Conservation (phyloP, 2,329 filamentous ascomycete genomes). For the Elsinoe arachidis region DNA sequence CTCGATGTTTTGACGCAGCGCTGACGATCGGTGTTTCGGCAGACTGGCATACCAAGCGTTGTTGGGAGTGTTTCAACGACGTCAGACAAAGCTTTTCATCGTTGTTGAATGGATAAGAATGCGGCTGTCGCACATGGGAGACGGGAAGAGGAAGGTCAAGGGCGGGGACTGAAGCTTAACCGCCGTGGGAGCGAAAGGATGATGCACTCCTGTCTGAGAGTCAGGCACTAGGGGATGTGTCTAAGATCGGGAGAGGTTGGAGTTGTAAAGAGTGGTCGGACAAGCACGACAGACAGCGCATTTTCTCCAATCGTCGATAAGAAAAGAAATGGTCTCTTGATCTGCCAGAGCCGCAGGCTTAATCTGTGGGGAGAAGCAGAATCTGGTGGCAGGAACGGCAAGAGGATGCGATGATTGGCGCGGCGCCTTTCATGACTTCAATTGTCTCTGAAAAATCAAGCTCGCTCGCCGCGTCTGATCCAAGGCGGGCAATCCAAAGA, state of each 20-base stretch:
- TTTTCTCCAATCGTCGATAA: neutral
- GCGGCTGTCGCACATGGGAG: slow-evolving; percentile 22
- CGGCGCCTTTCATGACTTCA: neutral
- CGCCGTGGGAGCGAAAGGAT: neutral
- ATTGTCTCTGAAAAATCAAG: slow-evolving; percentile 4
- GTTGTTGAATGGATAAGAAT: slow-evolving; percentile 60
- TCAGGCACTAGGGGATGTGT: neutral
- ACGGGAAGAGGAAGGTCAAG: slow-evolving; percentile 4
- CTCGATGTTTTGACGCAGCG: neutral
- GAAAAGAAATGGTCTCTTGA: slow-evolving; percentile 8
- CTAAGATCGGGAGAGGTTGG: neutral
- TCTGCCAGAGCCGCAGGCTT: slow-evolving; percentile 8
- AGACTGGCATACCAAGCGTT: slow-evolving; percentile 68
- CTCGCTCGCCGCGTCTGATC: neutral
- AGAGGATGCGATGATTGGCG: neutral
- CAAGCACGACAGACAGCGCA: neutral
- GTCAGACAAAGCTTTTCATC: slow-evolving; percentile 59
- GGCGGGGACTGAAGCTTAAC: neutral
- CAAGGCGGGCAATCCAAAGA: neutral
- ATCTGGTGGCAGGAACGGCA: slow-evolving; percentile 4
- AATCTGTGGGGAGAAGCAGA: neutral
- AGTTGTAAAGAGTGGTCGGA: neutral
- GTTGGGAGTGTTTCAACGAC: slow-evolving; percentile 54
- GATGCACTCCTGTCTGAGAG: slow-evolving; percentile 9
- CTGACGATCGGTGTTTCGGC: slow-evolving; percentile 11